A percentile compares a stretch with the other conserved stretches of the same genome.
These are phyloP conservation scores for Podaxis mareebaensis DNA, from an alignment of 768 basidiomycete species.

Conservation along the genomic window DNA sequence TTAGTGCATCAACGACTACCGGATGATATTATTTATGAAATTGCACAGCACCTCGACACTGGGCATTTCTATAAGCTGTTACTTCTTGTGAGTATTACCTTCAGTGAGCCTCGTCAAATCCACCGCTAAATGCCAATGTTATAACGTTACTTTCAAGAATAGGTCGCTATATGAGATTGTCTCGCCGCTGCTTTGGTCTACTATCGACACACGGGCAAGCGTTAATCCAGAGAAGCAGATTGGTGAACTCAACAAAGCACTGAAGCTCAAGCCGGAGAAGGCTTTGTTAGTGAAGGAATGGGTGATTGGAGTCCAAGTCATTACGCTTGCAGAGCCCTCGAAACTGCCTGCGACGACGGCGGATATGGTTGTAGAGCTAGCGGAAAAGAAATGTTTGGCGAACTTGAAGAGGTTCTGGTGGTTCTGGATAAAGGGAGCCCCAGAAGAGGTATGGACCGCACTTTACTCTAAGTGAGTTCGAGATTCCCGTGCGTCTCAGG, in stretches of 20 bases:
- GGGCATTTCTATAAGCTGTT: neutral
- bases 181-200: neutral
- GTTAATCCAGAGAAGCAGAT: slow-evolving; percentile 4
- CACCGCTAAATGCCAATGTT: neutral
- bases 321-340: neutral
- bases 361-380: neutral
- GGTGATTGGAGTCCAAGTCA: neutral
- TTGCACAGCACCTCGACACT: neutral
- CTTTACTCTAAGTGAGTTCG: neutral
- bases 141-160: neutral
- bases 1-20: neutral
- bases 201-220: neutral
- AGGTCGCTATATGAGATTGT: neutral
- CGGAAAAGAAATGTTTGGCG: neutral
- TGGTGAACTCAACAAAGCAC: neutral
- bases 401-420: slow-evolving; percentile 6
- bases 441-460: slow-evolving; percentile 14
- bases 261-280: neutral
- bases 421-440: slow-evolving; percentile 20
- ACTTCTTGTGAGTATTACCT: neutral
- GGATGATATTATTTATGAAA: slow-evolving; percentile 8
- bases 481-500: neutral
- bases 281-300: neutral
- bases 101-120: neutral
- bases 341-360: neutral